Evolutionary conservation across 768 basidiomycete species (phyloP), one percentile per base, ranked within the genome.

Genomic region (Saitozyma sp.): DNA sequence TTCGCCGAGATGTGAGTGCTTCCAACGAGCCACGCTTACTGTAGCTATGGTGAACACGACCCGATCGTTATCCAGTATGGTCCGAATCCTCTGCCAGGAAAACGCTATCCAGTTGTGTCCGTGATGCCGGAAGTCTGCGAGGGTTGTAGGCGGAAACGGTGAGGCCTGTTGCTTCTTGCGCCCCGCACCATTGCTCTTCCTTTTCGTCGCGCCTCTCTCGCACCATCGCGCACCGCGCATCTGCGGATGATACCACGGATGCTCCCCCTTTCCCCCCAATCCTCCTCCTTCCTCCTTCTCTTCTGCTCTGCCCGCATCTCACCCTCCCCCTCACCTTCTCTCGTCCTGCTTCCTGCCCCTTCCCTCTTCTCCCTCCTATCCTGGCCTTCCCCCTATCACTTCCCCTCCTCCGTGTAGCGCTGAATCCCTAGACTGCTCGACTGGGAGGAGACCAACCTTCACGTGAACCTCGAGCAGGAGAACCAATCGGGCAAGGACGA

Each of bases 41-140:
- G 29, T 29, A 29, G 29, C 29, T 29, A 16, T 5, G 43, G 59
- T 6, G 40, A 17, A 14, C 51, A 58, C 9, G 11, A 40, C 20
- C 57, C 62, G 5, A 49, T 70, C 37, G 45, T 61, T 0, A 19
- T 70, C 13, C 51, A 58, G 17, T 67, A 64, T 40, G 45, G 42
- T 0, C 16, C 63, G 9, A 41, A 65, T 17, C 16, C 56, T 0
- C 9, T 38, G 0, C 10, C 45, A 1, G 65, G 66, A 4, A 64
- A 68, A n/a, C 46, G 49, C 39, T 46, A 14, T 2, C 13, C 50
- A 6, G 49, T 67, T 10, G 17, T 37, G 2, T 13, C 19, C 0
- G 41, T 62, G 2, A 17, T 20, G 9, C 60, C 48, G 16, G 52
- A 9, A 13, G 56, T 64, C 0, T 73, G 71, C 40, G 52, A 61